Evolutionary conservation across 352 stramenopile genomes (phyloP), one percentile per base, ranked within the genome.

Genomic region (Plasmopara muralis): DNA sequence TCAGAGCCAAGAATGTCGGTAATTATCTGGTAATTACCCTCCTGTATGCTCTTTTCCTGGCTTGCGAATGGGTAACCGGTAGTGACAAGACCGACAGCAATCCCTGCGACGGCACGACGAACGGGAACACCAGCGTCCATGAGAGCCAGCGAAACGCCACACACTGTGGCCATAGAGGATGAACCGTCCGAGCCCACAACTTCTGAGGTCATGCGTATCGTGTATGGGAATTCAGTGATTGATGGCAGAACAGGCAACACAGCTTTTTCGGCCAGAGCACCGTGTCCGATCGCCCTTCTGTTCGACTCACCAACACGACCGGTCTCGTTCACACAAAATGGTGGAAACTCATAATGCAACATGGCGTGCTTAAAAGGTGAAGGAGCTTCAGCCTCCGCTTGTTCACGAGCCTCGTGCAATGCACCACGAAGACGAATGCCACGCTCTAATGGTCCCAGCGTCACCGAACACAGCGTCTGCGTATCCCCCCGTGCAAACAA

Each of bases 271-370:
- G 96, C 97, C 28, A 99, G 72, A 44, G 96, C 96, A 16, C 97
- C 96, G 62, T 99, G 97, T 46, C 83, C 97, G 45, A 99, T 79
- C 89, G 98, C 97, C 60, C 96, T 80, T 53, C 89, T 77, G 58
- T 96, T 96, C 2, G 77, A 66, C 29, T 85, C 87, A 35, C 74
- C 74, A 15, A 95, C 65, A 39, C 85, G 72, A 25, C 96, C 95
- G 14, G 91, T 96, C 52, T 98, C 93, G 41, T 97, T 98, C 12
- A 99, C 95, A 57, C 85, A 97, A 72, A 97, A 99, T 1, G 95
- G 89, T 9, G 96, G 96, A 71, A 99, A 99, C 57, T 99, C 90
- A 59, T 99, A 99, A 71, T 99, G 96, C 53, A 99, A 75, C 71
- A 99, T 98, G 49, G 82, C 80, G 51, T 91, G 72, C 56, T 93